Evolutionary conservation across 2,329 filamentous ascomycete species (phyloP), one percentile per base, ranked within the genome.

Genomic region (Colletotrichum nymphaeae): DNA sequence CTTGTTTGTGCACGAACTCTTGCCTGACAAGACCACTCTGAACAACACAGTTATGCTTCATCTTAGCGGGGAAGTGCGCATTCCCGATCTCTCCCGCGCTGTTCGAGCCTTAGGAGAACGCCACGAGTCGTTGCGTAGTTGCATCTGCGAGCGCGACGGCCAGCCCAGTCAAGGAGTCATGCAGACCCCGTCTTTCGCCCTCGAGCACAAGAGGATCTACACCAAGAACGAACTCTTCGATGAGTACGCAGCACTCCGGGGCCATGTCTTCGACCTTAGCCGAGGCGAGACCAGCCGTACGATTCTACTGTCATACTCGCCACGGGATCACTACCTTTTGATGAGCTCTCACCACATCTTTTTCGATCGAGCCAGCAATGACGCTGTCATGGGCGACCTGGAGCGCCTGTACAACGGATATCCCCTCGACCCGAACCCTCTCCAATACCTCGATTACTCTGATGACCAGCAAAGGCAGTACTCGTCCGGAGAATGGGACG

Each of bases 271-370:
- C 57, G 57, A 59, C 32, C 11, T 59, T 22, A 14, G 57, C 32
- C 32, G 32, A 22, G 57, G 57, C 9, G 32, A 42, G 19, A 26
- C 57, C 9, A 59, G 57, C 57, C 57, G 57, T 32, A 59, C 57
- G 5, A 65, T 76, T 4, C 76, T 87, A 1, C 76, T 88, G 4
- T 77, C 82, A 0, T 76, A 79, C 12, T 80, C 79, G 0, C 72
- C 77, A 1, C 78, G 76, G 0, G 66, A 74, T 8, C 84, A 88
- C 73, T 84, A 79, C 74, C 72, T 89, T 1, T 59, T 90, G 0
- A 69, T 89, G 14, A 80, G 79, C 5, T 83, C 82, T 55, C 87
- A 89, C 73, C 87, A 89, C 76, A 88, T 90, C 49, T 79, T 82
- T 55, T 84, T 89, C 81, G 88, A 90, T 72, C 86, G 85, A 1